Conservation (phyloP, 352 stramenopile species). For the Pythium plurisporium region DNA sequence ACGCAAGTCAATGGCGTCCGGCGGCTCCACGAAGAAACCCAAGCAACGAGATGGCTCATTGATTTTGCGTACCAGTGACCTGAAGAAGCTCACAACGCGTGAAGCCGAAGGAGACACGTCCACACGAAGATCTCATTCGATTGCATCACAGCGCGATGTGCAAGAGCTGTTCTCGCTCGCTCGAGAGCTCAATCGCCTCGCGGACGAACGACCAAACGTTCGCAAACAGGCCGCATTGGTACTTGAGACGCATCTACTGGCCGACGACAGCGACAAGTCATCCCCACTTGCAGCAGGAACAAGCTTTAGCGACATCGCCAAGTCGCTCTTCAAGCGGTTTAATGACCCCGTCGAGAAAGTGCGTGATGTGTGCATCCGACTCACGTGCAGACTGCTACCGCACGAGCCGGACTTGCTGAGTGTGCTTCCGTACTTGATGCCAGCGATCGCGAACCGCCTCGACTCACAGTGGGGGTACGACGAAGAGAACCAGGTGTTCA, state of each 20-base stretch:
- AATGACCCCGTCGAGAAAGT: conserved; percentile 81
- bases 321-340: conserved; percentile 78
- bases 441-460: conserved; percentile 58
- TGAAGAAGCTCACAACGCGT: not conserved
- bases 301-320: conserved; percentile 49
- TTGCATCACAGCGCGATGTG: too few species aligned
- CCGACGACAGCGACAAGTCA: not conserved
- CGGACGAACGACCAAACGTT: conserved; percentile 39
- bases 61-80: not conserved
- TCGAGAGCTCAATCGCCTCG: conserved; percentile 51
- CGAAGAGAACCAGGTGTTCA: conserved; percentile 74
- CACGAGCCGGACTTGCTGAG: conserved; percentile 53
- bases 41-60: not conserved
- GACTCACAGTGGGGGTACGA: conserved; percentile 66
- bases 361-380: conserved; percentile 56
- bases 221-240: conserved; percentile 58
- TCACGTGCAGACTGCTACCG: conserved; percentile 44
- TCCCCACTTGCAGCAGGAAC: not conserved
- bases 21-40: not conserved
- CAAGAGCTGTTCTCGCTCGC: conserved; percentile 28
- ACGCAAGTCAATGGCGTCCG: conserved; percentile 34
- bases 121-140: not conserved
- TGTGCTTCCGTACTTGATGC: conserved; percentile 72
- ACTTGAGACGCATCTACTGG: conserved; percentile 40
- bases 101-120: too few species aligned